phyloP scores from a whole-genome alignment of 2,329 filamentous ascomycete species.

The Byssothecium circinans region DNA sequence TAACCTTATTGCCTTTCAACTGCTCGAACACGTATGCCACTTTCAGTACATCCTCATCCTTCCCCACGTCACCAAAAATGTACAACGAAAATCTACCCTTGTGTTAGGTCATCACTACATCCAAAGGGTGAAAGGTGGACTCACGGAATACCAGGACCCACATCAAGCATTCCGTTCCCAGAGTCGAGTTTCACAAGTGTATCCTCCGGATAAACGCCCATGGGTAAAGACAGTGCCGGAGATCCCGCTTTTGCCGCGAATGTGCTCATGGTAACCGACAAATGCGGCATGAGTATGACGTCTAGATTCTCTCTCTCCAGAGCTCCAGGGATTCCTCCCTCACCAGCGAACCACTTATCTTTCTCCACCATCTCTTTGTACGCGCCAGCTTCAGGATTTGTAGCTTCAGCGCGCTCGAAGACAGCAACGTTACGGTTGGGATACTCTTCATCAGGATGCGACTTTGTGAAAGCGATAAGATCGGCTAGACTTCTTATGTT shows the following conservation, averaged over 20 bases:
- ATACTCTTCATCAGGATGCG: constrained; percentile 56
- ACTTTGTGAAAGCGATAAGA: constrained; percentile 57
- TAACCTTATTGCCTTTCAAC: not conserved
- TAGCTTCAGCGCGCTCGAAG: constrained; percentile 38
- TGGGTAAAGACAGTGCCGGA: constrained; percentile 62
- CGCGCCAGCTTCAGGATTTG: constrained; percentile 44
- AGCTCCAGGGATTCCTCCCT: constrained; percentile 60
- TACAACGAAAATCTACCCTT: not conserved
- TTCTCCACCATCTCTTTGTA: constrained; percentile 58
- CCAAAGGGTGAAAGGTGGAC: not conserved
- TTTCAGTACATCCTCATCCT: not conserved
- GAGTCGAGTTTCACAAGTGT: constrained; percentile 47
- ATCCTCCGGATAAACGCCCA: constrained; percentile 56
- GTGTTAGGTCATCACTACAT: not conserved
- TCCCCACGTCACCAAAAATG: not conserved
- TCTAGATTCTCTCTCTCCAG: constrained; percentile 57
- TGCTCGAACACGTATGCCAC: not conserved
- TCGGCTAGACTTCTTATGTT: constrained; percentile 54
- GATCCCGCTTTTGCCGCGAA: constrained; percentile 45
- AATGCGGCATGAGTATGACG: constrained; percentile 60
- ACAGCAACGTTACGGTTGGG: constrained; percentile 56
- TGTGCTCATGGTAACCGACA: constrained; percentile 49
- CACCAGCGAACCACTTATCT: constrained; percentile 54
- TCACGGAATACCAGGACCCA: constrained; percentile 55
- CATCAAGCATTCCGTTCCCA: constrained; percentile 49